Evolutionary conservation across 805 yeast genomes (phyloP).

Genomic region (Maudiozyma bulderi): DNA sequence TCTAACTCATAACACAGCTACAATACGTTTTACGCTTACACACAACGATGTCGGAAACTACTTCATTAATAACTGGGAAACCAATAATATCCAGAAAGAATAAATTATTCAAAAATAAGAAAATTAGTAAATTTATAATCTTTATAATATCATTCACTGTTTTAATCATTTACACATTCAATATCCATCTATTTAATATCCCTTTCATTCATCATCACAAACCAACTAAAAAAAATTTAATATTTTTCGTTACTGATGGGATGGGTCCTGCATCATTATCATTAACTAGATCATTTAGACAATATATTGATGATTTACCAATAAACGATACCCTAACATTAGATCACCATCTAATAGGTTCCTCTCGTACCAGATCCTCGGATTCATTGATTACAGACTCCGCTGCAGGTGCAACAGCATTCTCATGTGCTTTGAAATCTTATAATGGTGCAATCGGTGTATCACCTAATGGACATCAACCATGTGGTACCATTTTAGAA

Average conservation of each 20-base stretch:
- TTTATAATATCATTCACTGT: too few species aligned
- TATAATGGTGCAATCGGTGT: slow-evolving; percentile 94
- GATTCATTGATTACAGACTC: slow-evolving; percentile 80
- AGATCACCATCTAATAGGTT: slow-evolving; percentile 68
- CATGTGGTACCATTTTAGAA: slow-evolving; percentile 84
- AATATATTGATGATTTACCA: slow-evolving; percentile 36
- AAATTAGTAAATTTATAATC: too few species aligned
- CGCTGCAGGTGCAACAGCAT: slow-evolving; percentile 96
- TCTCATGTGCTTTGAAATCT: slow-evolving; percentile 71
- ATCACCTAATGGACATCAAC: slow-evolving; percentile 42
- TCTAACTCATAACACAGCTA: too few species aligned
- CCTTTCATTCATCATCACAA: neutral
- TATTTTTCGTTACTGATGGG: slow-evolving; percentile 90
- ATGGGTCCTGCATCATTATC: slow-evolving; percentile 88
- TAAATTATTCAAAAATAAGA: too few species aligned
- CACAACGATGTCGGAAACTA: too few species aligned
- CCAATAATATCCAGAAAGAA: too few species aligned
- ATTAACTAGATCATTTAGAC: slow-evolving; percentile 66
- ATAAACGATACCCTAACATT: slow-evolving; percentile 48
- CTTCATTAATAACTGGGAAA: too few species aligned
- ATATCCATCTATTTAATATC: too few species aligned
- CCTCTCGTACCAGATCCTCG: slow-evolving; percentile 74
- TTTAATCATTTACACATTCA: too few species aligned
- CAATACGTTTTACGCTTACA: too few species aligned
- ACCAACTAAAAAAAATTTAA: slow-evolving; percentile 53